Conservation (phyloP, 257 asterid genomes). For the Ajuga chamaepitys region DNA sequence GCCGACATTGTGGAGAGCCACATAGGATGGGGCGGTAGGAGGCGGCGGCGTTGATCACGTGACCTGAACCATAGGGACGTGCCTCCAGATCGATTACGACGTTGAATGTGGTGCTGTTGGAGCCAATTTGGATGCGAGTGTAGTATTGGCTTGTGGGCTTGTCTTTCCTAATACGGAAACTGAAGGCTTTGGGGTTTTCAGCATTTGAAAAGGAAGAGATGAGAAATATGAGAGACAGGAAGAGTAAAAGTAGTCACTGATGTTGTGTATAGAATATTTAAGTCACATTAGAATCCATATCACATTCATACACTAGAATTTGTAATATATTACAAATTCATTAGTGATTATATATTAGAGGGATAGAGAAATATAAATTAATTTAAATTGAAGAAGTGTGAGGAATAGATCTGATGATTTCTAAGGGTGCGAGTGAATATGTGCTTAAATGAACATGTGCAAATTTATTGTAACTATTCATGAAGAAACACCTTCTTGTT, state of each 20-base stretch:
- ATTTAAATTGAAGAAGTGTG: no score
- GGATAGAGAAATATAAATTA: no score
- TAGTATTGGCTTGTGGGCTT: slow-evolving; percentile 32
- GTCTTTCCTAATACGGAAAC: slow-evolving; percentile 37
- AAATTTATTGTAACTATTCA: no score
- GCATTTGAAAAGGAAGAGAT: slow-evolving; percentile 19
- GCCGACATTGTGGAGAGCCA: slow-evolving; percentile 20
- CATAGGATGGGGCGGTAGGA: slow-evolving; percentile 36
- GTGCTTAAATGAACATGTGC: no score
- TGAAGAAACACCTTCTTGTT: no score
- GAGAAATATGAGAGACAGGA: background rate
- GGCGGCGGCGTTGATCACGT: slow-evolving; percentile 23
- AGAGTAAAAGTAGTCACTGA: slow-evolving; percentile 20
- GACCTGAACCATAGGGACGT: slow-evolving; percentile 39
- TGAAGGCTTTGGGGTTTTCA: slow-evolving; percentile 27
- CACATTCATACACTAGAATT: no score
- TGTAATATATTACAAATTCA: no score
- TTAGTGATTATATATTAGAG: no score
- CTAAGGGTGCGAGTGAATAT: no score
- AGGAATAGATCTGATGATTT: no score
- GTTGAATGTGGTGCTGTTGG: slow-evolving; percentile 30
- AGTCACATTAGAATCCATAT: no score
- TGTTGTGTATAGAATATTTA: no score
- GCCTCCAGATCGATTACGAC: slow-evolving; percentile 42
- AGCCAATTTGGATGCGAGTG: slow-evolving; percentile 32